These are phyloP conservation scores for Penicillium concentricum DNA, from an alignment of 2,329 filamentous ascomycete genomes.

Conservation along the genomic window DNA sequence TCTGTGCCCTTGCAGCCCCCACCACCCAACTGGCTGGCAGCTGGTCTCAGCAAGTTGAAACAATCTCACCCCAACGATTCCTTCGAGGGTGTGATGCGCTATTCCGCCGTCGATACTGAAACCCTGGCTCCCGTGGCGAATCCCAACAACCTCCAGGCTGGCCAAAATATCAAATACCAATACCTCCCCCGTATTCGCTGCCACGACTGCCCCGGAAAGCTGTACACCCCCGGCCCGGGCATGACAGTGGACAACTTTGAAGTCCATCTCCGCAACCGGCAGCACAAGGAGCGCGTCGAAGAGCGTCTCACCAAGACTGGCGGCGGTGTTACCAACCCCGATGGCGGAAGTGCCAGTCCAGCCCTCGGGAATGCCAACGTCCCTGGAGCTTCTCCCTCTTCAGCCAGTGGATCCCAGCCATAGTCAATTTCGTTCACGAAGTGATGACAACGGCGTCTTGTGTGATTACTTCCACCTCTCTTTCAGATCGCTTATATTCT, in stretches of 20 bases:
- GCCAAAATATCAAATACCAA: slow-evolving; percentile 68
- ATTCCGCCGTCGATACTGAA: slow-evolving; percentile 72
- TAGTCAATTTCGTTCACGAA: slow-evolving; percentile 18
- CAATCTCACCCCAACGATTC: slow-evolving; percentile 71
- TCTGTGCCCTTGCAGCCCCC: slow-evolving; percentile 60
- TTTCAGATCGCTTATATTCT: slow-evolving; percentile 18
- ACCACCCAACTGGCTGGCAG: slow-evolving; percentile 79
- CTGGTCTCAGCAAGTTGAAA: slow-evolving; percentile 70
- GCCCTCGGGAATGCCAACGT: slow-evolving; percentile 7
- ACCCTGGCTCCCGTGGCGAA: slow-evolving; percentile 65
- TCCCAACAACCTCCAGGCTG: slow-evolving; percentile 52
- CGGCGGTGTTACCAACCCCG: slow-evolving; percentile 3
- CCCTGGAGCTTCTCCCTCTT: slow-evolving; percentile 8
- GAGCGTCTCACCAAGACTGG: slow-evolving; percentile 41
- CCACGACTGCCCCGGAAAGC: slow-evolving; percentile 86
- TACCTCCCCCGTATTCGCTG: slow-evolving; percentile 89
- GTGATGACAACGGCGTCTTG: slow-evolving; percentile 18
- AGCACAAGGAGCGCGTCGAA: slow-evolving; percentile 72
- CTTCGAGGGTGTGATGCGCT: slow-evolving; percentile 90
- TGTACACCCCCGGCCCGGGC: slow-evolving; percentile 87
- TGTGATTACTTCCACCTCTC: slow-evolving; percentile 9
- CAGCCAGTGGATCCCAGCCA: slow-evolving; percentile 13
- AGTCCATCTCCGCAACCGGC: slow-evolving; percentile 81
- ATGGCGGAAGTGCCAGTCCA: slow-evolving; percentile 17
- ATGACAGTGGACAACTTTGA: slow-evolving; percentile 88